A percentile compares a stretch with the other conserved stretches of the same genome.
Evolutionary conservation across 306 rosid genomes (phyloP).

Genomic region (Corylus americana): DNA sequence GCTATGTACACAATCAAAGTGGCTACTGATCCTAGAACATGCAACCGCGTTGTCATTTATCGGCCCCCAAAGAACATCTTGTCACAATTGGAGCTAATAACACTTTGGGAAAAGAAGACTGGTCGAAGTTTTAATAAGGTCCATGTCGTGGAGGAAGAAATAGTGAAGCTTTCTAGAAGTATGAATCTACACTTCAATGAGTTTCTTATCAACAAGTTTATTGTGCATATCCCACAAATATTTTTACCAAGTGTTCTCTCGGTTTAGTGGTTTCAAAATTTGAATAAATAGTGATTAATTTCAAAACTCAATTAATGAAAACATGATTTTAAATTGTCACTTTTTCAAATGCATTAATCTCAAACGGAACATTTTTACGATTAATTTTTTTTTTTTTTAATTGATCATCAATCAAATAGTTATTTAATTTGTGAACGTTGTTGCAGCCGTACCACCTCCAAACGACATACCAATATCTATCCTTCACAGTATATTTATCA

Average conservation of each 20-base stretch:
- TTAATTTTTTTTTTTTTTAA: no score
- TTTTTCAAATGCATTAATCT: no score
- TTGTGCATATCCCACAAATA: no score
- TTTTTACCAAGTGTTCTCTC: no score
- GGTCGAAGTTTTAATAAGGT: slow-evolving; percentile 17
- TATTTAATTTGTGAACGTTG: not conserved
- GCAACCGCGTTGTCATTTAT: slow-evolving; percentile 34
- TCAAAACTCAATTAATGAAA: no score
- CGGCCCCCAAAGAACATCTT: slow-evolving; percentile 30
- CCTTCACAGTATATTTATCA: slow-evolving; percentile 36
- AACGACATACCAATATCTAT: slow-evolving; percentile 34
- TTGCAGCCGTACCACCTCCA: slow-evolving; percentile 43
- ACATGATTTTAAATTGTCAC: no score
- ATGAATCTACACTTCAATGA: not conserved
- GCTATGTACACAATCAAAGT: slow-evolving; percentile 46
- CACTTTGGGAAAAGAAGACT: slow-evolving; percentile 43
- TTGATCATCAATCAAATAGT: no score
- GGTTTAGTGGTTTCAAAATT: no score
- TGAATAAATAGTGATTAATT: no score
- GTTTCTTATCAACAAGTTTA: not conserved
- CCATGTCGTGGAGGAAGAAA: slow-evolving; percentile 26
- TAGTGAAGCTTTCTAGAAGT: slow-evolving; percentile 35
- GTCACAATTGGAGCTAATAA: slow-evolving; percentile 46
- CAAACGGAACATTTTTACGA: no score
- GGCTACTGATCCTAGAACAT: slow-evolving; percentile 45